Conservation (phyloP, 73 alveolate genomes). For the Stentor coeruleus region DNA sequence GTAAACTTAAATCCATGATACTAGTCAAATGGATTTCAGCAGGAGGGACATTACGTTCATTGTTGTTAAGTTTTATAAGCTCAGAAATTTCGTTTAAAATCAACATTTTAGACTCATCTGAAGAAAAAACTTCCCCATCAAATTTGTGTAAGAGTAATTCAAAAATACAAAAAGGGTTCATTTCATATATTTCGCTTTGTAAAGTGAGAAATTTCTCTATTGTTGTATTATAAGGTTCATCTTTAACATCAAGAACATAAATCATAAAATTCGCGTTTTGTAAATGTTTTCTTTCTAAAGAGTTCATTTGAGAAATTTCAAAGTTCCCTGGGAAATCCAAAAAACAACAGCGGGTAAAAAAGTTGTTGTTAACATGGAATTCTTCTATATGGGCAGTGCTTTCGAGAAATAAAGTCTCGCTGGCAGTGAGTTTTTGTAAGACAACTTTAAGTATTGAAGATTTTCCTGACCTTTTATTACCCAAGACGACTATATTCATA, state of each 20-base stretch:
- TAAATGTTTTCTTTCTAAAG: slow-evolving; percentile 65
- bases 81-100: slow-evolving; percentile 49
- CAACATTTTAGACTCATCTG: slow-evolving; percentile 34
- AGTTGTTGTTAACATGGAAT: slow-evolving; percentile 73
- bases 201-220: slow-evolving; percentile 44
- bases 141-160: slow-evolving; percentile 35
- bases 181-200: slow-evolving; percentile 18
- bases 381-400: slow-evolving; percentile 80
- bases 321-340: slow-evolving; percentile 90
- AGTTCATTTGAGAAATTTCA: slow-evolving; percentile 60
- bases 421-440: slow-evolving; percentile 86
- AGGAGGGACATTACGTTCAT: slow-evolving; percentile 43
- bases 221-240: slow-evolving; percentile 52
- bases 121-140: slow-evolving; percentile 29
- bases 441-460: slow-evolving; percentile 87
- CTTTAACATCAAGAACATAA: slow-evolving; percentile 87
- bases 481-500: slow-evolving; percentile 23
- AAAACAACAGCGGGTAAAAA: slow-evolving; percentile 73
- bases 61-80: slow-evolving; percentile 38
- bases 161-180: slow-evolving; percentile 10
- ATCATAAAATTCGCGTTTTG: slow-evolving; percentile 80
- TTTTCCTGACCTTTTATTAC: slow-evolving; percentile 62
- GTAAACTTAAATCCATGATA: slow-evolving; percentile 88
- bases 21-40: slow-evolving; percentile 76
- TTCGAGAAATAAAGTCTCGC: slow-evolving; percentile 81